Base-by-base conservation (phyloP, 2,329 filamentous ascomycete genomes). In the Plenodomus biglobosus region DNA sequence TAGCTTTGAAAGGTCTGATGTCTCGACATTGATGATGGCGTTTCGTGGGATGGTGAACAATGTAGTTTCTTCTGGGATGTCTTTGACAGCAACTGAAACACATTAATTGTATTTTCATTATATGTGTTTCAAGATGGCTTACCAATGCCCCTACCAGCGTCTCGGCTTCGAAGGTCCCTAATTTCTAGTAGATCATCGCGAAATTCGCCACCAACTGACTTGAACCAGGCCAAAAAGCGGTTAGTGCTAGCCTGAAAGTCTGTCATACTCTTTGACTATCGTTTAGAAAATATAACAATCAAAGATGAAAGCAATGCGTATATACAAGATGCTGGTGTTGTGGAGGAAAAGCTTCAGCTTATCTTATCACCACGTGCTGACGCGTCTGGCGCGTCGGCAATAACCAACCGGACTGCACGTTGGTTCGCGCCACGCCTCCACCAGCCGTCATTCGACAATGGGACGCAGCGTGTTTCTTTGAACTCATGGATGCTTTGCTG, bases 401-500 rank as follows among this genome's bases (percentile, higher is more conserved):
- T 24, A 24, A 24, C 10, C 10, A 5, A 5, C 22, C 22, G 22
- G n/a, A n/a, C n/a, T n/a, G n/a, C n/a, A n/a, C n/a, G n/a, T n/a
- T n/a, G n/a, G n/a, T 10, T 24, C 38, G 18, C 38, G 38, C 20
- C 38, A 39, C 21, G 16, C 38, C 24, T 30, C 38, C 13, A 8
- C 8, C 19, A 32, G 39, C 40, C 37, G 40, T 20, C 35, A 11
- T 36, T 32, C 44, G 18, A 39, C 42, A n/a, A 57, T 55, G 54
- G 43, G 52, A 56, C 45, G 44, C 43, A 21, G 44, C 30, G 24
- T 35, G 52, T 40, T 42, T 41, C 40, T 42, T 27, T 20, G 43
- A 46, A 42, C 46, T 51, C 40, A 83, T 83, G 78, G 78, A 80
- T 57, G 65, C 71, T 44, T 75, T 87, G 37, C 75, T 88, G 27